Base-by-base conservation (phyloP, 163 green algal species). In the Coccomyxa subellipsoidea region DNA sequence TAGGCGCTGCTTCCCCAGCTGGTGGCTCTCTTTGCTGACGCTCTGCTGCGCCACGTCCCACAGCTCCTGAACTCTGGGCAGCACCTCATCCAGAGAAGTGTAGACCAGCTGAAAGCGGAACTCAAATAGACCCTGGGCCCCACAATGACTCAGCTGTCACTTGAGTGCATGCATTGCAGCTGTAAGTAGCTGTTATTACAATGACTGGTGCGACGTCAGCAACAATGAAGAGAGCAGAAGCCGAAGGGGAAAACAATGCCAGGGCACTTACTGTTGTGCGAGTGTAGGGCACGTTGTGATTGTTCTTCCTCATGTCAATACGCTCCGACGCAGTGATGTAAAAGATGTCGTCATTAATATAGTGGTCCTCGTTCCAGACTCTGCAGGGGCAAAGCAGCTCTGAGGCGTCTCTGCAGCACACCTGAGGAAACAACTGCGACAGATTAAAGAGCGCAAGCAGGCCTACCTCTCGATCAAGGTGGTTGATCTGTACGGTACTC, bases 41-140 rank as follows among this genome's bases (percentile, higher is more conserved):
- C 80, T 77, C 34, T 76, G 21, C 25, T 38, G 77, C 8, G 69
- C 53, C 15, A 85, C 34, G 27, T 79, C 39, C 79, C 47, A 79
- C 76, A 88, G 85, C 82, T 85, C 82, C 36, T 84, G 29, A 5
- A 84, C n/a, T 25, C 31, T 39, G 2, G 40, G 40, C 71, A 84
- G 69, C 38, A 80, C 32, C 2, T 84, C 80, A 5, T 84, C 80
- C 69, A 84, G 38, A 8, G 71, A 73, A 39, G 69, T 76, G 39
- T 84, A 84, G n/a, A 84, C 71, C 40, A 84, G 80, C 34, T 59
- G 36, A 70, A 85, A 85, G 15, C 59, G 54, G 69, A 69, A 79
- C 37, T 59, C 38, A 27, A 59, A 79, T 15, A 36, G 35, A 36
- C 38, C 75, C 75, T 79, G 75, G 5, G 47, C 47, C 15, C 4